These are phyloP conservation scores for Leccinum uliginosum DNA, from an alignment of 768 basidiomycete genomes.

Conservation along the genomic window DNA sequence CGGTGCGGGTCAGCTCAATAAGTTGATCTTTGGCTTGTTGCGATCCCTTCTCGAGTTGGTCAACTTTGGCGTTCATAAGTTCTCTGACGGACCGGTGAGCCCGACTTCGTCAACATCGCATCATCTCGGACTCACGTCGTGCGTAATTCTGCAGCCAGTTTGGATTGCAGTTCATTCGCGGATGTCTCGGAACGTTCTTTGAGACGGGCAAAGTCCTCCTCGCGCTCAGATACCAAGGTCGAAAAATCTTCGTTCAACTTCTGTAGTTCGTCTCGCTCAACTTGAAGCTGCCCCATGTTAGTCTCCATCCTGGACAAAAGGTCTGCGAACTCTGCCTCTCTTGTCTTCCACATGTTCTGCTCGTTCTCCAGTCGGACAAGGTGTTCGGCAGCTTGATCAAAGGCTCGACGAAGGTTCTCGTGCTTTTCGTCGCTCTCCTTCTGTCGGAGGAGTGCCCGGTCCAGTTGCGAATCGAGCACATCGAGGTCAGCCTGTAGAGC, in stretches of 20 bases:
- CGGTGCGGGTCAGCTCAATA: constrained; percentile 69
- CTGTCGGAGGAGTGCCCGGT: constrained; percentile 70
- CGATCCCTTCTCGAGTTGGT: constrained; percentile 61
- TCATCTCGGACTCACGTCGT: constrained; percentile 47
- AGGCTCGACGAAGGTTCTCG: constrained; percentile 62
- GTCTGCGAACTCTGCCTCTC: constrained; percentile 61
- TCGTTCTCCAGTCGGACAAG: constrained; percentile 77
- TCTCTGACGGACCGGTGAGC: constrained; percentile 45
- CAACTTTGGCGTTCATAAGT: constrained; percentile 51
- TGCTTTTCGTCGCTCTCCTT: constrained; percentile 80
- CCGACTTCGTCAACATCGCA: neutral
- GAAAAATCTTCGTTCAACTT: constrained; percentile 67
- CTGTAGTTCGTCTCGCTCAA: constrained; percentile 57
- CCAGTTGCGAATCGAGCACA: constrained; percentile 79
- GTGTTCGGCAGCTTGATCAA: constrained; percentile 84
- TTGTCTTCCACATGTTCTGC: constrained; percentile 58
- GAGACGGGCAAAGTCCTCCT: constrained; percentile 69
- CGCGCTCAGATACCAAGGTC: constrained; percentile 64
- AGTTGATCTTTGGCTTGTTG: constrained; percentile 75
- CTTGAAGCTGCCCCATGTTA: constrained; percentile 54
- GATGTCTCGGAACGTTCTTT: constrained; percentile 71
- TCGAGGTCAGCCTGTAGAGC: constrained; percentile 82
- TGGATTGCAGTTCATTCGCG: constrained; percentile 65
- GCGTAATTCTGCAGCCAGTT: constrained; percentile 59
- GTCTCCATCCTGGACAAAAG: constrained; percentile 55